Evolutionary conservation across 139 green algal genomes (phyloP).

Genomic region (Desmodesmus armatus): DNA sequence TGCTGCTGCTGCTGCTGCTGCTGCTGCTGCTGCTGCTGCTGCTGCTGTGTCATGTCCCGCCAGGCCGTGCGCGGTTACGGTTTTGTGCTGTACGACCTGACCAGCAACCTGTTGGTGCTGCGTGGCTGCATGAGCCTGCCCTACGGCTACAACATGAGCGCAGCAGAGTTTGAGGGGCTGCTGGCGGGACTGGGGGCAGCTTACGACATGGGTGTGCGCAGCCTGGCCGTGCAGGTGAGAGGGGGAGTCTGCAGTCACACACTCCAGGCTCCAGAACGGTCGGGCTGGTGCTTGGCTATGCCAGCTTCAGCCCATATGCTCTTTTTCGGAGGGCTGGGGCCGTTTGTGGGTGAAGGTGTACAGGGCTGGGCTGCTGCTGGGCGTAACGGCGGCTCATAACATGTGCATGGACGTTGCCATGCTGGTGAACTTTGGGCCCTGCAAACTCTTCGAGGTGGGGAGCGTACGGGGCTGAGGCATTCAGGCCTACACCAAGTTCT

Average conservation of each 20-base stretch:
- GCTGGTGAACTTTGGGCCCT: no score
- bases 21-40: neutral
- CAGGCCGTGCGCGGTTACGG: slow-evolving; percentile 31
- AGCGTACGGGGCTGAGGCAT: no score
- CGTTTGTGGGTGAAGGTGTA: no score
- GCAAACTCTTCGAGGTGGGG: no score
- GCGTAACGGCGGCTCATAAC: no score
- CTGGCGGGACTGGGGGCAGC: slow-evolving; percentile 24
- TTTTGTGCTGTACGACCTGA: slow-evolving; percentile 31
- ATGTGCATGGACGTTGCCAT: no score
- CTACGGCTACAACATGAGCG: neutral
- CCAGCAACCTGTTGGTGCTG: neutral
- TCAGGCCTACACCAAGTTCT: no score
- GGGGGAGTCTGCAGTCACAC: neutral
- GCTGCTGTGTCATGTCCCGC: neutral
- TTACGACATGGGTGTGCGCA: neutral
- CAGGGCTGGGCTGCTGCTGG: no score
- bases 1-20: neutral
- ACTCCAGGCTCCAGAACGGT: no score
- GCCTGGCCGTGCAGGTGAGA: slow-evolving; percentile 25
- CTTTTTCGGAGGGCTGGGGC: no score
- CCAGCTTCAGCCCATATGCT: no score
- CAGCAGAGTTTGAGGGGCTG: slow-evolving; percentile 38
- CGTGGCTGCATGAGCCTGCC: slow-evolving; percentile 39
- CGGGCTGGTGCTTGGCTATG: no score